Base-by-base conservation (phyloP, 2,329 filamentous ascomycete genomes). In the Xylaria sp. region DNA sequence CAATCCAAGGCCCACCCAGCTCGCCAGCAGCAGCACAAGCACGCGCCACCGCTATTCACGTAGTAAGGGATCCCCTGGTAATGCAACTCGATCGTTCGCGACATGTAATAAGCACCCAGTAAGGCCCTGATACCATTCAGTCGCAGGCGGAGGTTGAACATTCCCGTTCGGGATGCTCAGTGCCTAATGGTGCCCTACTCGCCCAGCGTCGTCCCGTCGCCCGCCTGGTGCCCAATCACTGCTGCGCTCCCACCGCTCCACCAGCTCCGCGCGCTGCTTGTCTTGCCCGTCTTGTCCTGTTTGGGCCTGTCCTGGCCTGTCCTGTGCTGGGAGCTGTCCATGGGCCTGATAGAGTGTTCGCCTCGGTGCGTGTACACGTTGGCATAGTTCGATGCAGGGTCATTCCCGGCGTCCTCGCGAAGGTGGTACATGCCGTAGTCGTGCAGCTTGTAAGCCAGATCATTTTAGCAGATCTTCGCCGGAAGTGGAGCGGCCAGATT, bases 1-100 rank as follows among this genome's bases (percentile, higher is more conserved):
- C 76, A 77, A 78, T 74, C 72, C 71, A 35, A 74, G 72, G 72
- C 72, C 74, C 72, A 72, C 72, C 66, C 73, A 60, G 69, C 73
- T 68, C 65, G 66, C 68, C 72, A 66, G 69, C 69, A 72, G 12
- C 48, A n/a, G 9, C 27, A 42, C 40, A 1, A 44, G 40, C 40
- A 18, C 18, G 40, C 65, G 75, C 75, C 76, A 77, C 75, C 75
- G 75, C 76, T 69, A 73, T 75, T 74, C 66, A 70, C 70, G 63
- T 40, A 61, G 71, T 70, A 73, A 62, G 75, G 74, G 69, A 68
- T 58, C 71, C 71, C 76, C 57, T 60, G 55, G 55, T 47, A 42
- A 51, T 55, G 25, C 42, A 27, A 32, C 42, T 21, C 27, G 32
- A 44, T 44, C 42, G 21, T 51, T 58, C 42, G 50, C 53, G 40